phyloP scores from a whole-genome alignment of 495 filamentous ascomycete species.

The Bacidia rubella region DNA sequence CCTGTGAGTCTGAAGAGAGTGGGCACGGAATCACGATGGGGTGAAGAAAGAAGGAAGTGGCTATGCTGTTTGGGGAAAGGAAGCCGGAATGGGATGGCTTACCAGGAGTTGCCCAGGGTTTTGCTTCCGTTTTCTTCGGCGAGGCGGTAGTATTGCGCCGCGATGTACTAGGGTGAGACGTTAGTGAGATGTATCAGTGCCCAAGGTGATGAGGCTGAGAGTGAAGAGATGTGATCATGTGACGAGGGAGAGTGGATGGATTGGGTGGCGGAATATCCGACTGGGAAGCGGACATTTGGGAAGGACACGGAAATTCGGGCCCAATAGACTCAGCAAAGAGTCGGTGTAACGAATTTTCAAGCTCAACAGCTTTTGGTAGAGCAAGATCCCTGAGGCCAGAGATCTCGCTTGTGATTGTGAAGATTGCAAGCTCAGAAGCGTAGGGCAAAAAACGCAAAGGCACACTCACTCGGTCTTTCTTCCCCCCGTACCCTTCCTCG shows the following conservation, averaged over 20 bases:
- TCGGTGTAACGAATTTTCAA: background rate
- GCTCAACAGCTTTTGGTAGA: too few species aligned
- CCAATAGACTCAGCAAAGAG: background rate
- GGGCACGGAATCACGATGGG: too few species aligned
- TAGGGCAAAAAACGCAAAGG: background rate
- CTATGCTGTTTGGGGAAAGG: slow-evolving; percentile 7
- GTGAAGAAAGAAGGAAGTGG: slow-evolving; percentile 4
- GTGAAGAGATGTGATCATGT: slow-evolving; percentile 8
- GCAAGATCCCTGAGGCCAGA: too few species aligned
- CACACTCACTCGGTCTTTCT: slow-evolving; percentile 86
- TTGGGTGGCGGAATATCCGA: background rate
- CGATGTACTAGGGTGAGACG: slow-evolving; percentile 47
- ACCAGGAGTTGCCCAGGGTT: slow-evolving; percentile 91
- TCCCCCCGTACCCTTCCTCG: slow-evolving; percentile 81
- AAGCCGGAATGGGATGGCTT: slow-evolving; percentile 30
- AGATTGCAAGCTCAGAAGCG: too few species aligned
- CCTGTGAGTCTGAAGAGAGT: slow-evolving; percentile 8
- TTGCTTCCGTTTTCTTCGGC: slow-evolving; percentile 83
- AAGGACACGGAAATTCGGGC: background rate
- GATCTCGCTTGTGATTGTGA: too few species aligned
- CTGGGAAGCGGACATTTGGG: background rate
- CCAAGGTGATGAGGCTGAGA: slow-evolving; percentile 8
- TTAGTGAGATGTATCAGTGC: slow-evolving; percentile 25
- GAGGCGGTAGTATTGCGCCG: slow-evolving; percentile 86
- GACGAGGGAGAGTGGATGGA: background rate